Percentiles rank a stretch among this genome's conserved stretches.
phyloP scores from a whole-genome alignment of 176 grass and related monocot species.

The Avena sativa region DNA sequence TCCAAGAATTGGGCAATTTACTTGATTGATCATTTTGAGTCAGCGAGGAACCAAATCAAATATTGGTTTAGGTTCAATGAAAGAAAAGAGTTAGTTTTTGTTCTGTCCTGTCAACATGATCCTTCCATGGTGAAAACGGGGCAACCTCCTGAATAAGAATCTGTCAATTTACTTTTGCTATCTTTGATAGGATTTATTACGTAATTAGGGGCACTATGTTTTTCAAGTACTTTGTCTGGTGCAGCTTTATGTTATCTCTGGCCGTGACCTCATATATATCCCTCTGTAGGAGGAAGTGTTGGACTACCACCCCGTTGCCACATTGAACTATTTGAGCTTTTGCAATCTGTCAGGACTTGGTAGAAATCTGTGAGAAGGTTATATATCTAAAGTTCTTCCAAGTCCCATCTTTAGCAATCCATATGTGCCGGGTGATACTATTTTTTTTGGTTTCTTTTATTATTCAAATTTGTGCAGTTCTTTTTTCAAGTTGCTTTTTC shows the following conservation, averaged over 20 bases:
- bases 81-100: constrained; percentile 19
- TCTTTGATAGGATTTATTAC: not conserved
- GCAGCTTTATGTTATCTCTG: constrained; percentile 13
- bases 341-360: not conserved
- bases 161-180: not conserved
- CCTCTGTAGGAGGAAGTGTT: not conserved
- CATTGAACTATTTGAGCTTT: not conserved
- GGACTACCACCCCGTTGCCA: not conserved
- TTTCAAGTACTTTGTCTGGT: constrained; percentile 22
- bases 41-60: not conserved
- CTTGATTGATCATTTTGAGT: not conserved
- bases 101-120: constrained; percentile 12
- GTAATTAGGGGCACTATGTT: constrained; percentile 4
- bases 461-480: not conserved
- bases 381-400: constrained; percentile 16
- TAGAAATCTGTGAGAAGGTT: constrained; percentile 12
- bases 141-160: not conserved
- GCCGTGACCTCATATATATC: not conserved
- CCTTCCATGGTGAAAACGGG: constrained; percentile 7
- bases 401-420: constrained; percentile 11
- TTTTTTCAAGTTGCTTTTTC: not conserved
- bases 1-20: not conserved
- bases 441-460: not conserved
- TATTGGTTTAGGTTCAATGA: not conserved
- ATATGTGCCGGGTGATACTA: constrained; percentile 20